Percentiles rank a stretch among this genome's conserved stretches.
These are phyloP conservation scores for Russula emetica DNA, from an alignment of 768 basidiomycete genomes.

Conservation along the genomic window DNA sequence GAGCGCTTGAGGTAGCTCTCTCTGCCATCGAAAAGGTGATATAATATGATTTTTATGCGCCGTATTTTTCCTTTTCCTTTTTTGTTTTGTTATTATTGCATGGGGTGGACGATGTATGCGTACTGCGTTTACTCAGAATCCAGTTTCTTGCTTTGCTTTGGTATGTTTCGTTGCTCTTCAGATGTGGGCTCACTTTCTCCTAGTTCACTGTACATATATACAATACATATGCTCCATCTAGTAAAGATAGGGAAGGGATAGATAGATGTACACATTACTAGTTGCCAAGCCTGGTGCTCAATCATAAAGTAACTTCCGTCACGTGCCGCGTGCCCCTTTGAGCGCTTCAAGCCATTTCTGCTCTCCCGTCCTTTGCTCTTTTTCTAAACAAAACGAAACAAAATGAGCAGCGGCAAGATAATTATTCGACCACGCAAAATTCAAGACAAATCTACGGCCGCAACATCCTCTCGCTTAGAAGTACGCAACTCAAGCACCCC, in stretches of 20 bases:
- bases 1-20: background rate
- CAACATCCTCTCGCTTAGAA: constrained; percentile 14
- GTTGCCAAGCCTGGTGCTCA: background rate
- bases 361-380: background rate
- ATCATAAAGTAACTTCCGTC: no score
- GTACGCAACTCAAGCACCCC: constrained; percentile 9
- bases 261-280: constrained; percentile 5
- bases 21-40: background rate
- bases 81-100: background rate
- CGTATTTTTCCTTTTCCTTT: background rate
- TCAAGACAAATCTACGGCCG: constrained; percentile 14
- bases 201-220: constrained; percentile 21
- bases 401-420: constrained; percentile 26
- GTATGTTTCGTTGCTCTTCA: background rate
- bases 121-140: background rate
- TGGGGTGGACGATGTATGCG: background rate
- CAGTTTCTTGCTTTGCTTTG: background rate
- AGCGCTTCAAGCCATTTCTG: no score
- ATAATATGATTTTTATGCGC: background rate
- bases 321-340: constrained; percentile 8
- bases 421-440: constrained; percentile 24
- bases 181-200: background rate
- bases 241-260: background rate
- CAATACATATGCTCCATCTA: constrained; percentile 12
- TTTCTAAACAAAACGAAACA: background rate